phyloP scores from a whole-genome alignment of 164 flowering plant genomes.

The Magnolia officinalis region DNA sequence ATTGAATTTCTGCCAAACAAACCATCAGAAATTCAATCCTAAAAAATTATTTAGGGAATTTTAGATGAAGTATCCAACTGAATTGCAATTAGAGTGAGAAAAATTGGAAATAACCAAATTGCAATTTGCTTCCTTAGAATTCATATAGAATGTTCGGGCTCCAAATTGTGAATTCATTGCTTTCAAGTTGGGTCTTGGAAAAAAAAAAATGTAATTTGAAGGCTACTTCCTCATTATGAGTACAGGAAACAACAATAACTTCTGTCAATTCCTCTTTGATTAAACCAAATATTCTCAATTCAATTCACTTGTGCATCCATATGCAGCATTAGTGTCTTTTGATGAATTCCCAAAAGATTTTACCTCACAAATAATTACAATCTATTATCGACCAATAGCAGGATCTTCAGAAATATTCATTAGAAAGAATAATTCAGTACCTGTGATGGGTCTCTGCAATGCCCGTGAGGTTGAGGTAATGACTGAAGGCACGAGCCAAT shows the following conservation, averaged over 20 bases:
- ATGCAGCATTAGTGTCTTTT: not conserved
- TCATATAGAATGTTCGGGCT: too few relatives aligned
- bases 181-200: too few relatives aligned
- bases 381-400: not conserved
- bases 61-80: too few relatives aligned
- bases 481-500: conserved; percentile 81
- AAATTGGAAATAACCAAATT: too few relatives aligned
- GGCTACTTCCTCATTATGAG: too few relatives aligned
- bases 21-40: not conserved
- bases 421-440: conserved; percentile 26
- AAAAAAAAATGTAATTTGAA: too few relatives aligned
- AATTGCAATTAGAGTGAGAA: too few relatives aligned
- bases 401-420: not conserved
- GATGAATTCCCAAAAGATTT: not conserved
- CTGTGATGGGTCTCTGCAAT: conserved; percentile 93
- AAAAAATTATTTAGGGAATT: not conserved
- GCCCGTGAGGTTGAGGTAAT: conserved; percentile 74
- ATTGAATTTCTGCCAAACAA: not conserved
- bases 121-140: too few relatives aligned
- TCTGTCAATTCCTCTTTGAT: not conserved
- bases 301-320: not conserved
- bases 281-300: not conserved
- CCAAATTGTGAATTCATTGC: too few relatives aligned
- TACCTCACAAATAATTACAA: not conserved
- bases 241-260: too few relatives aligned